Conservation (phyloP, 495 filamentous ascomycete species). For the Xylaria grammica region DNA sequence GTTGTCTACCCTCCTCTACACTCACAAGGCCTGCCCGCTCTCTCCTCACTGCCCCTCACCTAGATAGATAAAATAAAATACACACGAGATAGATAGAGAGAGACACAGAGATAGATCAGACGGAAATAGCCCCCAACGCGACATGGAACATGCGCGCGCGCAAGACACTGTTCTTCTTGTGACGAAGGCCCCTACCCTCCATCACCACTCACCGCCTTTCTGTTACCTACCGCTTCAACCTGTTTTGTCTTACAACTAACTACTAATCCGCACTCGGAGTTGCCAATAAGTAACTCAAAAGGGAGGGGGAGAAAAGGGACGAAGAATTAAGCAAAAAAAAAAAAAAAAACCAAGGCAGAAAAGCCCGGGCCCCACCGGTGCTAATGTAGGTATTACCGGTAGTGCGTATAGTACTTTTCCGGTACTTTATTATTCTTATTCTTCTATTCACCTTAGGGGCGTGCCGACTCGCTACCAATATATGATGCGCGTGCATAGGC, state of each 20-base stretch:
- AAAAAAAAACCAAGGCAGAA: no score
- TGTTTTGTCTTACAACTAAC: background rate
- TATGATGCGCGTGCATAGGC: background rate
- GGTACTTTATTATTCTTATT: no score
- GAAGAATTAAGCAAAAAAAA: no score
- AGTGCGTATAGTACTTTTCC: no score
- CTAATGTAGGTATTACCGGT: no score
- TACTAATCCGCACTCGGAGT: no score
- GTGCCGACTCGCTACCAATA: background rate
- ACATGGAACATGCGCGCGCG: slow-evolving; percentile 6
- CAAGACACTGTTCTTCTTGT: slow-evolving; percentile 1
- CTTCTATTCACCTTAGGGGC: background rate
- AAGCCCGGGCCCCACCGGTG: no score
- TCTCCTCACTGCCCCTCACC: slow-evolving; percentile 19
- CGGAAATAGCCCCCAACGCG: slow-evolving; percentile 14
- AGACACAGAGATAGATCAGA: slow-evolving; percentile 23
- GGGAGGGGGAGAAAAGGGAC: no score
- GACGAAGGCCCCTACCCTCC: background rate
- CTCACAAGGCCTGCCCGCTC: background rate
- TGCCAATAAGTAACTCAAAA: no score
- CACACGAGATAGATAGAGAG: no score
- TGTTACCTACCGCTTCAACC: background rate
- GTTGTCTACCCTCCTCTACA: slow-evolving; percentile 27
- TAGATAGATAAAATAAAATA: slow-evolving; percentile 19
- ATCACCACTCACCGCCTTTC: slow-evolving; percentile 21